Evolutionary conservation across 441 rosid genomes (phyloP).

Genomic region (Gossypium aridum): DNA sequence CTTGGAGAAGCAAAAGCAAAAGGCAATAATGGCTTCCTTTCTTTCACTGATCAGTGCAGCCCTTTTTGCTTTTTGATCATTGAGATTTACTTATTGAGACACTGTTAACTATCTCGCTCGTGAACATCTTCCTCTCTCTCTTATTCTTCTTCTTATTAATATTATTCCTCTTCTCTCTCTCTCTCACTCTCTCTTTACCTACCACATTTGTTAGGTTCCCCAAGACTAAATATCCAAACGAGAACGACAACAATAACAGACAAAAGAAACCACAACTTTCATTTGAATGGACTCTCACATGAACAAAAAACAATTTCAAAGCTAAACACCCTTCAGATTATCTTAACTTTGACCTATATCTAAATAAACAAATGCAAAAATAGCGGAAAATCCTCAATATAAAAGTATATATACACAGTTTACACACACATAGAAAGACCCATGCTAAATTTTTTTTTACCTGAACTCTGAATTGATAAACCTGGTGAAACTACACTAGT

Average conservation of each 20-base stretch:
- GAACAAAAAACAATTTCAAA: not conserved
- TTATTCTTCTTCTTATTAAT: not conserved
- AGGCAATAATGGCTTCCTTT: constrained; percentile 39
- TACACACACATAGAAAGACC: not conserved
- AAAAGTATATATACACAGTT: not conserved
- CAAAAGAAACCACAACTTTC: constrained; percentile 14
- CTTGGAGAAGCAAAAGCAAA: constrained; percentile 21
- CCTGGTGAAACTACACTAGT: constrained; percentile 50
- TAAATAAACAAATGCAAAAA: not conserved
- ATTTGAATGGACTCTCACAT: constrained; percentile 3
- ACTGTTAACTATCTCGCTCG: not conserved
- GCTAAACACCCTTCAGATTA: not conserved
- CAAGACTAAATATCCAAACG: constrained; percentile 14
- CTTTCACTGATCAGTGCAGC: constrained; percentile 10
- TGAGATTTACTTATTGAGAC: constrained; percentile 16
- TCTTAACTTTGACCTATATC: not conserved
- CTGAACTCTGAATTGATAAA: constrained; percentile 59
- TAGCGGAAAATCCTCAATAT: not conserved
- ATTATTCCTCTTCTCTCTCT: not conserved
- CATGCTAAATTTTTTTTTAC: constrained; percentile 12
- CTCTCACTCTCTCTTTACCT: constrained; percentile 7
- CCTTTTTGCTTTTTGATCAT: constrained; percentile 21
- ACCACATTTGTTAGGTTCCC: constrained; percentile 17
- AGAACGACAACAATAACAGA: constrained; percentile 24
- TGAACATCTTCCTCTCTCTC: constrained; percentile 4